Evolutionary conservation across 2,329 filamentous ascomycete species (phyloP).

Genomic region (Phyllosticta ampelicida): DNA sequence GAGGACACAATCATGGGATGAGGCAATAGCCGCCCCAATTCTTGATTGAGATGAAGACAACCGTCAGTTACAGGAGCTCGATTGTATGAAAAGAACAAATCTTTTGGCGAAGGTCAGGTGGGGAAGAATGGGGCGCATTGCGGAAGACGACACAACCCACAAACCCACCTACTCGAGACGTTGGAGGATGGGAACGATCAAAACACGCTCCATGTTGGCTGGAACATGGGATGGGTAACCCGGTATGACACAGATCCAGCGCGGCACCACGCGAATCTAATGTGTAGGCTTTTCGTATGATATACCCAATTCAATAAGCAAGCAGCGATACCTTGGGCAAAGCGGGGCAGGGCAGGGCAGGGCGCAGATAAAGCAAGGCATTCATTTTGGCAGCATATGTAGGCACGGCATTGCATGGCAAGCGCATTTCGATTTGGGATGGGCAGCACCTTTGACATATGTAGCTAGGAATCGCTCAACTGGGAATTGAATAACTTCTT

Average conservation of each 20-base stretch:
- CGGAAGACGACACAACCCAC: not conserved
- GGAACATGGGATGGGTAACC: not conserved
- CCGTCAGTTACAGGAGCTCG: not conserved
- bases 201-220: not conserved
- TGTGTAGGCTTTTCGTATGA: not conserved
- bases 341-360: not conserved
- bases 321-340: not conserved
- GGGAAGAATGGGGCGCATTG: too few relatives aligned
- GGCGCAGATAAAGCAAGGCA: not conserved
- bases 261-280: not conserved
- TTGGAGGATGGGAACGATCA: not conserved
- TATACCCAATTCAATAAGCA: not conserved
- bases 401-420: not conserved
- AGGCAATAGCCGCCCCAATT: not conserved
- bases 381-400: not conserved
- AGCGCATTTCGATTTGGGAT: not conserved
- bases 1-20: slow-evolving; percentile 2
- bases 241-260: not conserved
- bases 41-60: not conserved
- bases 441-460: not conserved
- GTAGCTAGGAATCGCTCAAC: not conserved
- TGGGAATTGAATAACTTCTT: too few relatives aligned
- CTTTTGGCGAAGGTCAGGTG: not conserved
- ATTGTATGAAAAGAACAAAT: not conserved
- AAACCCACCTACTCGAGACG: not conserved